Base-by-base conservation (phyloP, 2,329 filamentous ascomycete species). In the Diaporthe eres region DNA sequence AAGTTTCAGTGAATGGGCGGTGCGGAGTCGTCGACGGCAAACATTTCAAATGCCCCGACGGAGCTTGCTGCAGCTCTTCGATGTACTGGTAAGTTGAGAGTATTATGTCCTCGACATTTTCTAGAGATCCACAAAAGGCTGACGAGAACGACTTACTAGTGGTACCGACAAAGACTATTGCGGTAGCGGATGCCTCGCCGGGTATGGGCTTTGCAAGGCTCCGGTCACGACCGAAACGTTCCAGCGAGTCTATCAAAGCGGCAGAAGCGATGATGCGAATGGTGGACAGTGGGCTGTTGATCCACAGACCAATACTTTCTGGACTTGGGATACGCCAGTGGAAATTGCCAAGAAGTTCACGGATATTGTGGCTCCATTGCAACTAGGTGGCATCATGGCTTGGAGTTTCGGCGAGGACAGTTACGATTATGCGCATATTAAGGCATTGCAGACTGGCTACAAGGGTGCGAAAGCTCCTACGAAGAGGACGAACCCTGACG, bases 331-430 rank as follows among this genome's bases (percentile, higher is more conserved):
- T 6, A 71, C 67, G 3, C 68, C 68, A 17, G 19, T 19, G 8
- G 9, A 47, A 1, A 71, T 71, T 17, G 25, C 51, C 10, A 58
- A 34, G 53, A 71, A 71, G 39, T 67, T 67, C 28, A 67, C 42
- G 0, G 49, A 71, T 1, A 53, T 55, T 1, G 47, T 71, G 5
- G 47, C n/a, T 13, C 49, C 49, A 15, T 57, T 55, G 8, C 37
- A 71, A 8, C 53, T 71, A 10, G 51, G 51, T 2, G 51, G 68
- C 7, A n/a, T 71, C 37, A 71, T 58, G 51, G 51, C 68, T 12
- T 71, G 37, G 51, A 71, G 68, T 17, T 57, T 71, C 5, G 68
- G 68, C 3, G 51, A 71, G 37, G 68, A 71, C 25, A 58, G 51
- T 44, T 31, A 9, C 12, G 51, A 42, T 58, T 71, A 71, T 34